Percentiles rank a stretch among this genome's conserved stretches.
Evolutionary conservation across 805 yeast species (phyloP).

Genomic region (Hanseniaspora mollemarum): DNA sequence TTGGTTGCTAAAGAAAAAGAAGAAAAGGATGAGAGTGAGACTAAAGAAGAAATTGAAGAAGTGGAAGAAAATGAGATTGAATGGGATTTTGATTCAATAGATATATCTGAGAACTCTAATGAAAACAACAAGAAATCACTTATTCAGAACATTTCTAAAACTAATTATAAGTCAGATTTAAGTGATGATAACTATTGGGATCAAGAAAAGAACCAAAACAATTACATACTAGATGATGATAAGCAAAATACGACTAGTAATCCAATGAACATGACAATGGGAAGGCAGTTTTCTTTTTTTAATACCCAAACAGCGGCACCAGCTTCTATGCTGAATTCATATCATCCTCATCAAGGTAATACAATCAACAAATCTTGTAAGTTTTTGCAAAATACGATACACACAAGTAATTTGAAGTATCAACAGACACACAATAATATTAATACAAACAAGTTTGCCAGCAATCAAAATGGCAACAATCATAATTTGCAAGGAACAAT

Average conservation of each 20-base stretch:
- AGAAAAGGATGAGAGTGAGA: background rate
- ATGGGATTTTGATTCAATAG: slow-evolving; percentile 87
- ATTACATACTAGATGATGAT: slow-evolving; percentile 21
- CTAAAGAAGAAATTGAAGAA: slow-evolving; percentile 16
- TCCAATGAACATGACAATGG: slow-evolving; percentile 3
- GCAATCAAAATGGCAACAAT: slow-evolving; percentile 19
- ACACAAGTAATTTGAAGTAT: slow-evolving; percentile 2
- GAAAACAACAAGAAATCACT: slow-evolving; percentile 29
- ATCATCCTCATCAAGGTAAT: slow-evolving; percentile 24
- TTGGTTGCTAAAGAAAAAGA: slow-evolving; percentile 12
- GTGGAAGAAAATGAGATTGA: slow-evolving; percentile 40
- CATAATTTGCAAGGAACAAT: slow-evolving; percentile 17
- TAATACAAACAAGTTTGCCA: slow-evolving; percentile 11
- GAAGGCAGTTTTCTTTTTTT: slow-evolving; percentile 2
- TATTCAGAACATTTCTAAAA: slow-evolving; percentile 29
- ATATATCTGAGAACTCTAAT: slow-evolving; percentile 40
- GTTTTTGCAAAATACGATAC: background rate
- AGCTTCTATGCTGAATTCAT: slow-evolving; percentile 23
- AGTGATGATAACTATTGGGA: slow-evolving; percentile 28
- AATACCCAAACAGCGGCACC: slow-evolving; percentile 19
- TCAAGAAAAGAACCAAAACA: slow-evolving; percentile 21
- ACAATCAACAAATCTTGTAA: slow-evolving; percentile 25
- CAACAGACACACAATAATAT: too few species aligned
- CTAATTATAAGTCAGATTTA: slow-evolving; percentile 22
- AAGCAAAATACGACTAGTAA: background rate